Evolutionary conservation across 2,329 filamentous ascomycete genomes (phyloP).

Genomic region (Pseudopithomyces chartarum): DNA sequence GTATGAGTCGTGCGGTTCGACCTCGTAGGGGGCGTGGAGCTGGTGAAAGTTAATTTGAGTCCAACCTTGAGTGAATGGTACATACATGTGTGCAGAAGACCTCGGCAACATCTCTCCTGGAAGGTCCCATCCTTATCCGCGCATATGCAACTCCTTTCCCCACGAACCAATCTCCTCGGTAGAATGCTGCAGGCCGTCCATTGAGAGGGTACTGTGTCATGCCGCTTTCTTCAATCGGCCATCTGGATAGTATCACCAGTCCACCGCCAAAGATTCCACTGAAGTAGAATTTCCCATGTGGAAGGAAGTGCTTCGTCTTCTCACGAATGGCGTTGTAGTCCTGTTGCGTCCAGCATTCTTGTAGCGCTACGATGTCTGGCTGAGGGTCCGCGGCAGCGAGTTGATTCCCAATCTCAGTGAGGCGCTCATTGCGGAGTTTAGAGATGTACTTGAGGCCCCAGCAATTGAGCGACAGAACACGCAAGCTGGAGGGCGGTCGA

Average conservation of each 20-base stretch:
- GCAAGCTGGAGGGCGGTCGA: conserved; percentile 60
- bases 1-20: conserved; percentile 80
- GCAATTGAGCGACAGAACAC: conserved; percentile 89
- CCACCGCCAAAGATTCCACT: conserved; percentile 89
- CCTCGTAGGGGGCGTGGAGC: conserved; percentile 86
- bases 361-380: conserved; percentile 87
- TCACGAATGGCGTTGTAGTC: conserved; percentile 81
- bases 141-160: conserved; percentile 92
- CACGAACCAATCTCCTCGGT: conserved; percentile 93
- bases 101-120: conserved; percentile 71
- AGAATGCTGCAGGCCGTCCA: conserved; percentile 91
- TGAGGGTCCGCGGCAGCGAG: conserved; percentile 70
- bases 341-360: conserved; percentile 90
- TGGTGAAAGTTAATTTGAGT: conserved; percentile 46
- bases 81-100: conserved; percentile 88
- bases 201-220: conserved; percentile 92
- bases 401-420: conserved; percentile 81
- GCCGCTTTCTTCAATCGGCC: conserved; percentile 87
- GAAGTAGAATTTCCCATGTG: conserved; percentile 91
- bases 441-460: conserved; percentile 93
- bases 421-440: conserved; percentile 74
- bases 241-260: conserved; percentile 84
- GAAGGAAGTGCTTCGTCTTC: conserved; percentile 74
- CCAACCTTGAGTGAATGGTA: conserved; percentile 40
- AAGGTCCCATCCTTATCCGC: conserved; percentile 72